Conservation (phyloP, 805 yeast species). For the Kodamaea nitidulidarum region DNA sequence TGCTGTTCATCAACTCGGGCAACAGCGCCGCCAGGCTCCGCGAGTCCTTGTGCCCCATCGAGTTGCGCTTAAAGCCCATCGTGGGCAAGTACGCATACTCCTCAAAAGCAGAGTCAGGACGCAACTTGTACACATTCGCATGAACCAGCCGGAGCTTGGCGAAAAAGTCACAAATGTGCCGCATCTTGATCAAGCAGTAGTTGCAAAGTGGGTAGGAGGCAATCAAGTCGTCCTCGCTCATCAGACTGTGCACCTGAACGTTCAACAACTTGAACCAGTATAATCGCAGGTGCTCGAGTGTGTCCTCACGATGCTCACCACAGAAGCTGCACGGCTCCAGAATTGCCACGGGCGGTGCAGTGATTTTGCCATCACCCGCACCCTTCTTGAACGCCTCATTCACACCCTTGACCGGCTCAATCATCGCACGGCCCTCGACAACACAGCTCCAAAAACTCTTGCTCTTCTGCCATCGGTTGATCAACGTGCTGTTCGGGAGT, state of each 20-base stretch:
- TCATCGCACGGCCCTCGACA: constrained; percentile 73
- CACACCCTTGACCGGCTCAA: constrained; percentile 83
- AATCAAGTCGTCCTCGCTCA: constrained; percentile 21
- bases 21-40: constrained; percentile 6
- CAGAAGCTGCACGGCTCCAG: constrained; percentile 77
- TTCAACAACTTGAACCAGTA: constrained; percentile 56
- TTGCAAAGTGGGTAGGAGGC: constrained; percentile 70
- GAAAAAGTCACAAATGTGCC: constrained; percentile 80
- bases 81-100: constrained; percentile 19
- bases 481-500: constrained; percentile 52
- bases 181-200: constrained; percentile 71
- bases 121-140: constrained; percentile 54
- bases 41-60: constrained; percentile 1
- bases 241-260: background rate
- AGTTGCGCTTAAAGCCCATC: constrained; percentile 24
- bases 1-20: constrained; percentile 11
- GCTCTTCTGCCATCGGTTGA: constrained; percentile 41
- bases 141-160: constrained; percentile 66
- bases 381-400: constrained; percentile 63
- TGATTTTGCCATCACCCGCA: constrained; percentile 25
- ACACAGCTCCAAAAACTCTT: constrained; percentile 57
- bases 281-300: constrained; percentile 72
- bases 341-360: constrained; percentile 67
- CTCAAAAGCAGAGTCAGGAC: constrained; percentile 26
- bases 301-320: constrained; percentile 70